Conservation (phyloP, 2,329 filamentous ascomycete genomes). For the Colletotrichum sp. region DNA sequence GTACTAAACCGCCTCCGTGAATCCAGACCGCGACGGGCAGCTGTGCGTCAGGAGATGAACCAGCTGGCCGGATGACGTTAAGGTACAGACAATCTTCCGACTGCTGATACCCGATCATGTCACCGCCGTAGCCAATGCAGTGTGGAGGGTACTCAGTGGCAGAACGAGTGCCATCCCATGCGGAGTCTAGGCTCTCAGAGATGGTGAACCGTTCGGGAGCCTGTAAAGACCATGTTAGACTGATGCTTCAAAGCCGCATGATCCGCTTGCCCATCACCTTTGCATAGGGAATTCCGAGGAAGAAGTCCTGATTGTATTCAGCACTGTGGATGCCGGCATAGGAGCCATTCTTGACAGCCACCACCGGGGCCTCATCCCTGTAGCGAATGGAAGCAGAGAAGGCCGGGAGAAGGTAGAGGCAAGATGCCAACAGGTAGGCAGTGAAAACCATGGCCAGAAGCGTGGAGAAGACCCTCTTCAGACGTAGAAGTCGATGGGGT, state of each 20-base stretch:
- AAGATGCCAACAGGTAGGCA: background rate
- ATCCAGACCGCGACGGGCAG: conserved; percentile 67
- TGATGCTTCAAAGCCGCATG: conserved; percentile 17
- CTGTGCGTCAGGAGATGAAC: conserved; percentile 38
- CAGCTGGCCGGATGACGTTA: conserved; percentile 63
- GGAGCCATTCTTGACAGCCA: conserved; percentile 26
- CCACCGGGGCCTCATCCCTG: conserved; percentile 2
- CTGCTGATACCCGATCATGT: conserved; percentile 23
- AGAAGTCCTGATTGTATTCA: conserved; percentile 49
- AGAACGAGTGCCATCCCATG: conserved; percentile 43
- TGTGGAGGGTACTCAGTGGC: conserved; percentile 50
- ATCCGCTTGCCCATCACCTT: conserved; percentile 6
- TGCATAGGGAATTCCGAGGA: conserved; percentile 57
- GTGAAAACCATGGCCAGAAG: conserved; percentile 3
- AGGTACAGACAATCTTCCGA: conserved; percentile 66
- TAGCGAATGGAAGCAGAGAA: background rate
- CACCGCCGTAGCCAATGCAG: conserved; percentile 54
- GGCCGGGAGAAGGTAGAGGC: conserved; percentile 1
- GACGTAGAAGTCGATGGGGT: background rate
- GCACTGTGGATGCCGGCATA: conserved; percentile 40
- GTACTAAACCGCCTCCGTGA: conserved; percentile 43
- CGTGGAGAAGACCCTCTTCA: background rate
- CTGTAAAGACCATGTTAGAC: conserved; percentile 28
- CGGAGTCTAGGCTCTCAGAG: conserved; percentile 50
- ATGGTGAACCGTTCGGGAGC: conserved; percentile 50